Evolutionary conservation across 2,329 filamentous ascomycete species (phyloP).

Genomic region (Penicillium sp.): DNA sequence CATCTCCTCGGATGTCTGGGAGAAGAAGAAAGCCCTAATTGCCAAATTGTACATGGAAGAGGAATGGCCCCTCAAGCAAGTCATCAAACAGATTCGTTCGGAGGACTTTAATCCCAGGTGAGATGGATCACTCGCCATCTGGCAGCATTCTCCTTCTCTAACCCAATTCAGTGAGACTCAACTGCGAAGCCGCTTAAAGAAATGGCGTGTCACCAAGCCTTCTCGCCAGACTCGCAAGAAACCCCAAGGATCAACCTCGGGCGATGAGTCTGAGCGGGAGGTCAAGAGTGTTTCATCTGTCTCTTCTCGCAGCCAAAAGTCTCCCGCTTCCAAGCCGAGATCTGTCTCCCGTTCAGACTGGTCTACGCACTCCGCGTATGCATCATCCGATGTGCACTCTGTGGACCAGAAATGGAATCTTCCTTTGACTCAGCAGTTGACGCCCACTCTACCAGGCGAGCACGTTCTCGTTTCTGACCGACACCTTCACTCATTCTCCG

Average conservation of each 20-base stretch:
- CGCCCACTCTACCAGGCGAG: slow-evolving; percentile 23
- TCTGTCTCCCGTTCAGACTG: slow-evolving; percentile 10
- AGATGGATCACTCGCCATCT: slow-evolving; percentile 3
- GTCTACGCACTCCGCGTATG: slow-evolving; percentile 13
- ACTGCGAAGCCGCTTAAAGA: slow-evolving; percentile 44
- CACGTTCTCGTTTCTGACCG: slow-evolving; percentile 20
- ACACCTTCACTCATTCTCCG: slow-evolving; percentile 19
- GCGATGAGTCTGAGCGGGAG: slow-evolving; percentile 23
- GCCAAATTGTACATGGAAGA: slow-evolving; percentile 44
- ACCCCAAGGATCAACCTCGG: slow-evolving; percentile 14
- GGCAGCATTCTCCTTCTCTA: not conserved
- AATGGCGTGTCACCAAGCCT: slow-evolving; percentile 47
- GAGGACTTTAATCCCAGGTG: slow-evolving; percentile 45
- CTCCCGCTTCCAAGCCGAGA: slow-evolving; percentile 6
- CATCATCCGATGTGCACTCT: slow-evolving; percentile 9
- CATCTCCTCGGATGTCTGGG: slow-evolving; percentile 45
- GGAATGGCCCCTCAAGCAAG: slow-evolving; percentile 47
- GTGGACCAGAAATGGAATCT: slow-evolving; percentile 21
- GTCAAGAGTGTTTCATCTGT: slow-evolving; percentile 6
- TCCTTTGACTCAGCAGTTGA: slow-evolving; percentile 21
- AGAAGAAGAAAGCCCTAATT: slow-evolving; percentile 44
- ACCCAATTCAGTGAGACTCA: slow-evolving; percentile 41
- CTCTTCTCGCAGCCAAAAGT: slow-evolving; percentile 8
- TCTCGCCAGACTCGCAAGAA: slow-evolving; percentile 45
- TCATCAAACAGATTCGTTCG: slow-evolving; percentile 45